Evolutionary conservation across 768 basidiomycete genomes (phyloP), one percentile per base, ranked within the genome.

Genomic region (Psilocybe sp.): DNA sequence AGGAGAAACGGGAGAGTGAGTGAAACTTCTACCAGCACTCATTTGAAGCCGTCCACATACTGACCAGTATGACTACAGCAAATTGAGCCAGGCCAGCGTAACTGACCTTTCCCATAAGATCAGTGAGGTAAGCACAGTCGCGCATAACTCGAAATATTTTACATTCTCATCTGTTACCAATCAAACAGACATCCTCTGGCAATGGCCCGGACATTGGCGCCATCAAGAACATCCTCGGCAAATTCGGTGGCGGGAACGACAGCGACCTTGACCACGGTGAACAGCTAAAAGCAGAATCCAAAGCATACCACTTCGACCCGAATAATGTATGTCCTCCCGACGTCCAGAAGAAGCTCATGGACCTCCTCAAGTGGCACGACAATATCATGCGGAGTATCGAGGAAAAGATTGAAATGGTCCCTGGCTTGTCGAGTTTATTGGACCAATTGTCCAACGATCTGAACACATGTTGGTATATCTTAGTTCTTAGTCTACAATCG

Each of bases 361-460:
- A 77, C 44, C 64, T 87, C 16, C 65, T 89, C 35, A 77, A 72
- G 47, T 88, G 85, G 81, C 76, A 81, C 36, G 87, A 89, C 58
- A 69, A 68, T 18, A 68, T 87, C 40, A 79, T 79, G 65, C 65
- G 76, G 36, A 73, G 75, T 41, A 68, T 84, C 7, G 60, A 73
- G 12, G 70, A 74, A 59, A 79, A 73, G 62, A 83, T 88, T 34
- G 81, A 84, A 55, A 79, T 80, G 72, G 75, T 88, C 16, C 87
- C 86, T 14, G 85, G 85, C 1, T 67, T 87, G 15, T 61, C 63
- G 20, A 65, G 73, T 15, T 65, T 87, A 36, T 64, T 87, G 4
- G 86, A 87, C 40, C 73, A 80, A 55, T 66, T 88, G 36, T 76
- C 80, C 9, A 81, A 86, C 56, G 76, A 82, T 4, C 63, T 89